Percentiles rank a stretch among this genome's conserved stretches.
These are phyloP conservation scores for Pyrrhoderma lamaoense DNA, from an alignment of 1,284 basidiomycete genomes.

Conservation along the genomic window DNA sequence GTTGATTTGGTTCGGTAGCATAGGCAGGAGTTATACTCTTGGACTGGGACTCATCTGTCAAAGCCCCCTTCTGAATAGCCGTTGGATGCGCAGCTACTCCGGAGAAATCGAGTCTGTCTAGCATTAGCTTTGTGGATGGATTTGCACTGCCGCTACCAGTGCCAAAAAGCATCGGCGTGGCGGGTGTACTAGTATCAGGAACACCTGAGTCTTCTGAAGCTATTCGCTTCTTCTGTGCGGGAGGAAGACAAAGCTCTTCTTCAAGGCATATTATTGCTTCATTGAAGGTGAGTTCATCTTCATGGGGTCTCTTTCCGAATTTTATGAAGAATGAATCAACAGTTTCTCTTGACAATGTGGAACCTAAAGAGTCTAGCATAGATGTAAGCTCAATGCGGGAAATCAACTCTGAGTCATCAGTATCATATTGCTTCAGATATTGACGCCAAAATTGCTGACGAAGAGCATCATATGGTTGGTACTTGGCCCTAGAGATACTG, in stretches of 20 bases:
- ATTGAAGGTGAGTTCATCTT: conserved; percentile 72
- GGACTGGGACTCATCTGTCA: conserved; percentile 15
- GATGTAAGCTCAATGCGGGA: conserved; percentile 85
- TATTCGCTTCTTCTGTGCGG: conserved; percentile 60
- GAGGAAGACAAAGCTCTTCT: conserved; percentile 65
- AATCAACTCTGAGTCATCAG: conserved; percentile 73
- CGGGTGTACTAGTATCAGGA: conserved; percentile 33
- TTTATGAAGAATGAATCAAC: conserved; percentile 75
- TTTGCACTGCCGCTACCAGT: conserved; percentile 29
- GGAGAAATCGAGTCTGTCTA: conserved; percentile 59
- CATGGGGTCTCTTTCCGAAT: conserved; percentile 57
- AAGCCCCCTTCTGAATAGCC: conserved; percentile 14
- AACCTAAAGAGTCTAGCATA: conserved; percentile 97
- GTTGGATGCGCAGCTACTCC: conserved; percentile 38
- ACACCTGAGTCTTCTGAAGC: conserved; percentile 32
- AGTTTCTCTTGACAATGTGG: conserved; percentile 79
- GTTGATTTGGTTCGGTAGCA: conserved; percentile 39
- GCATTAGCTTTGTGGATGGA: conserved; percentile 25
- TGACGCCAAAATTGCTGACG: conserved; percentile 90
- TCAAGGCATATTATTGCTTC: conserved; percentile 80
- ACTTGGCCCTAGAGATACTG: conserved; percentile 67
- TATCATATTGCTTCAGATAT: conserved; percentile 87
- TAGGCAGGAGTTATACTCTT: conserved; percentile 23
- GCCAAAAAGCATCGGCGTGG: conserved; percentile 38
- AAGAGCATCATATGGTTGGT: conserved; percentile 88